These are phyloP conservation scores for Pythium aphanidermatum DNA, from an alignment of 352 stramenopile species.

Conservation along the genomic window DNA sequence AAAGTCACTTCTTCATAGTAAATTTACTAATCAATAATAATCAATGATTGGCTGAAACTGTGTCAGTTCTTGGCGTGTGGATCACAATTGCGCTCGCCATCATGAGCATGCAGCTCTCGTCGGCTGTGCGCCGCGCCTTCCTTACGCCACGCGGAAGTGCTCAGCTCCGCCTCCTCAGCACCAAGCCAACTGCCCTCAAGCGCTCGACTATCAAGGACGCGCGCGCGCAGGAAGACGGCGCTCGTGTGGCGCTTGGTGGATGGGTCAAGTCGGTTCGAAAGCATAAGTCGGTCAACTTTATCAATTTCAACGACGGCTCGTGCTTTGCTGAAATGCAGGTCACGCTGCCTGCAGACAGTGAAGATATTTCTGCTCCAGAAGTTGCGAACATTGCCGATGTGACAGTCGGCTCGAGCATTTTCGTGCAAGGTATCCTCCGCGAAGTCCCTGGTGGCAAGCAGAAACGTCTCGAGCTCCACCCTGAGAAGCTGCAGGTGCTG, in stretches of 20 bases:
- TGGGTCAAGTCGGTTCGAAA: conserved; percentile 96
- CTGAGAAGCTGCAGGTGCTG: conserved; percentile 77
- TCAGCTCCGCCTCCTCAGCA: conserved; percentile 1
- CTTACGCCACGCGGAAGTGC: background rate
- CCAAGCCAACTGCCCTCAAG: background rate
- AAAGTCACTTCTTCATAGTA: too few species aligned
- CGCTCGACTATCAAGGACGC: conserved; percentile 43
- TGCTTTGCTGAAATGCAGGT: conserved; percentile 91
- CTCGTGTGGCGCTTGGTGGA: conserved; percentile 55
- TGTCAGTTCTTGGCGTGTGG: background rate
- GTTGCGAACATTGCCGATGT: conserved; percentile 78
- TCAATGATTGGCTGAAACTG: conserved; percentile 6
- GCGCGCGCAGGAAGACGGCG: conserved; percentile 28
- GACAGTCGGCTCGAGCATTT: conserved; percentile 91
- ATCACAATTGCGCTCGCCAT: conserved; percentile 6
- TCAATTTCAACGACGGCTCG: conserved; percentile 96
- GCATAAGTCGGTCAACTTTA: conserved; percentile 96
- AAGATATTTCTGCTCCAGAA: conserved; percentile 16
- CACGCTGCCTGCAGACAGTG: conserved; percentile 59
- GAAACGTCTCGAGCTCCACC: conserved; percentile 91
- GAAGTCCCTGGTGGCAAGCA: conserved; percentile 85
- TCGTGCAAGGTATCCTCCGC: conserved; percentile 86
- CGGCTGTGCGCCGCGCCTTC: conserved; percentile 3
- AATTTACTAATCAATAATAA: too few species aligned
- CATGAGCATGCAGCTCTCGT: too few species aligned